Conservation (phyloP, 768 basidiomycete genomes). For the Chalciporus sphaerocephalus region DNA sequence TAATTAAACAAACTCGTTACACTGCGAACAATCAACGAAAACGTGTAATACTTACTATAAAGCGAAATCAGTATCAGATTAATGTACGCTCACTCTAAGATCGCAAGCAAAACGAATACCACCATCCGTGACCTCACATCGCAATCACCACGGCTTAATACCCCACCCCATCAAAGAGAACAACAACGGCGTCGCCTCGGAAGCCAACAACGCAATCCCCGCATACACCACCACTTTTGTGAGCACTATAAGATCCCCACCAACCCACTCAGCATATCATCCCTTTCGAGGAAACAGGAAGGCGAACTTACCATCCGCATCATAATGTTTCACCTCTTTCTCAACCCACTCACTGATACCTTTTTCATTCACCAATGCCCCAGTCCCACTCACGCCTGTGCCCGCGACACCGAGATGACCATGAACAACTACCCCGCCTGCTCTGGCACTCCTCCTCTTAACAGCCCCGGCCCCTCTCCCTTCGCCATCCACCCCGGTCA, state of each 20-base stretch:
- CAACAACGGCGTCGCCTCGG: slow-evolving; percentile 57
- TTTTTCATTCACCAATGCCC: neutral
- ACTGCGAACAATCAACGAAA: no score
- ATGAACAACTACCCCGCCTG: neutral
- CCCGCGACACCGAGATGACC: slow-evolving; percentile 20
- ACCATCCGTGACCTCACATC: no score
- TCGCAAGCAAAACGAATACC: no score
- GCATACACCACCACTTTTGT: slow-evolving; percentile 89
- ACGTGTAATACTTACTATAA: no score
- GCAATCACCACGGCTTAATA: slow-evolving; percentile 40
- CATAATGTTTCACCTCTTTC: slow-evolving; percentile 62
- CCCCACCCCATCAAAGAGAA: slow-evolving; percentile 73
- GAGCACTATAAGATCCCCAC: no score
- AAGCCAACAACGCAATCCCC: slow-evolving; percentile 73
- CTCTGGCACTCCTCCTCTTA: slow-evolving; percentile 19
- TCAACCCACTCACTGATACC: slow-evolving; percentile 11
- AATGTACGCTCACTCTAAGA: no score
- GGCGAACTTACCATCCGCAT: slow-evolving; percentile 70
- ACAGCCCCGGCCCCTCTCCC: slow-evolving; percentile 30
- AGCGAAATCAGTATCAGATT: no score
- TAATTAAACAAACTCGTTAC: no score
- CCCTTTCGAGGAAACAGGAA: neutral
- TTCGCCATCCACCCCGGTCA: slow-evolving; percentile 40
- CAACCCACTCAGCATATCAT: neutral
- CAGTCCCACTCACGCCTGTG: slow-evolving; percentile 23